Evolutionary conservation across 768 basidiomycete species (phyloP).

Genomic region (Cystobasidium onofrii): DNA sequence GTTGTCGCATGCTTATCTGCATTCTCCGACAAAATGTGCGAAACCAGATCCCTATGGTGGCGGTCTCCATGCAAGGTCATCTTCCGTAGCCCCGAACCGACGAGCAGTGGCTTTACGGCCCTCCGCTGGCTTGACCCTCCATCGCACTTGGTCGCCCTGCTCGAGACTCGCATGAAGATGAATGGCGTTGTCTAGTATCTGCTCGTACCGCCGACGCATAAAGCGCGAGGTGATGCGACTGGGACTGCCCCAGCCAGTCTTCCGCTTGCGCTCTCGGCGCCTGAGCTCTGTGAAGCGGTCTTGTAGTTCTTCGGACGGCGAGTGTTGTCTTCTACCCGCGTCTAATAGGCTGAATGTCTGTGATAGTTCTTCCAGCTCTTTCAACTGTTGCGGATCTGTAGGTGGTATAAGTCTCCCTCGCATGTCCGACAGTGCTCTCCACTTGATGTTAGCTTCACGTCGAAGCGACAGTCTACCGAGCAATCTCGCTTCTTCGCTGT

Average conservation of each 20-base stretch:
- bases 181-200: not conserved
- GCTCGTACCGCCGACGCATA: conserved; percentile 12
- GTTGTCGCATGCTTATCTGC: too few relatives aligned
- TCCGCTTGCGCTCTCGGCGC: not conserved
- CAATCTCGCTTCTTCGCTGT: conserved; percentile 36
- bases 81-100: not conserved
- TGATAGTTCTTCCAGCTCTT: not conserved
- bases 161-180: not conserved
- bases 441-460: conserved; percentile 24
- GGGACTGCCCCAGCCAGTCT: not conserved
- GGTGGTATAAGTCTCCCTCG: not conserved
- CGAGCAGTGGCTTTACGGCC: not conserved
- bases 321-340: not conserved
- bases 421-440: not conserved
- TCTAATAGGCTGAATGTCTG: not conserved
- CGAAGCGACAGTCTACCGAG: conserved; percentile 31
- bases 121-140: not conserved
- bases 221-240: conserved; percentile 7
- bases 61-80: not conserved
- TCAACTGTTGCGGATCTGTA: not conserved
- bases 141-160: not conserved
- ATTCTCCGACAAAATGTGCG: too few relatives aligned
- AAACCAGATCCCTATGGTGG: not conserved
- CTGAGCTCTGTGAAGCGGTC: not conserved
- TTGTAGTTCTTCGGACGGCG: not conserved